Base-by-base conservation (phyloP, 371 early-diverging fungal genomes). In the Mortierella sp. region DNA sequence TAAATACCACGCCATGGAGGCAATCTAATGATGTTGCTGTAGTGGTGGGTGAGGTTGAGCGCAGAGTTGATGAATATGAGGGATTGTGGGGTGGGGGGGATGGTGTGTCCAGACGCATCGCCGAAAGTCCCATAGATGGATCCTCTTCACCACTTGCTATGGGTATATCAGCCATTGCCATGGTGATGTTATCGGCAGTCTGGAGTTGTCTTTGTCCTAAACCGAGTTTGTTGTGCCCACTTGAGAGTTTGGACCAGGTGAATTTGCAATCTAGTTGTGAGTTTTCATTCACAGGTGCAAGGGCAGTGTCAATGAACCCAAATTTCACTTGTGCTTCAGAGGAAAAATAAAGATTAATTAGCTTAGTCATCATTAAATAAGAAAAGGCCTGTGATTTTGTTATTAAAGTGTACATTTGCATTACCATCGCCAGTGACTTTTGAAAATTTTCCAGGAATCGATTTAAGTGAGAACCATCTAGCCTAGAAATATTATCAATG, bases 1-100 rank as follows among this genome's bases (percentile, higher is more conserved):
- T 69, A 66, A 89, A 91, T 12, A 86, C 85, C 1, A 91, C 84
- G 3, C 93, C 93, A 64, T 85, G 76, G 8, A 89, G 72, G 54
- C 82, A 68, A 28, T 43, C 66, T 4, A 84, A 58, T 28, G 64
- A 34, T 42, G 76, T 57, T 32, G 84, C 70, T 34, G 76, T 45
- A 19, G 19, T 19, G 19, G 45, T 3, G 1, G 85, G 83, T 47
- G 84, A 70, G 28, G 71, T 37, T 5, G 80, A 81, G 0, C 62
- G 37, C 15, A 12, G 56, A 3, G 79, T 62, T 5, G 73, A 53
- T 15, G 79, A 69, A 32, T 66, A 8, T 40, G 65, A 61, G 31
- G 62, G 64, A 13, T 49, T 35, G 42, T 54, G 47, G 17, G 75
- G 74, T 9, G 77, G 83, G 2, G 79, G 72, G 0, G 75, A 76